phyloP scores from a whole-genome alignment of 106 monocot species.

The Ottelia alismoides region DNA sequence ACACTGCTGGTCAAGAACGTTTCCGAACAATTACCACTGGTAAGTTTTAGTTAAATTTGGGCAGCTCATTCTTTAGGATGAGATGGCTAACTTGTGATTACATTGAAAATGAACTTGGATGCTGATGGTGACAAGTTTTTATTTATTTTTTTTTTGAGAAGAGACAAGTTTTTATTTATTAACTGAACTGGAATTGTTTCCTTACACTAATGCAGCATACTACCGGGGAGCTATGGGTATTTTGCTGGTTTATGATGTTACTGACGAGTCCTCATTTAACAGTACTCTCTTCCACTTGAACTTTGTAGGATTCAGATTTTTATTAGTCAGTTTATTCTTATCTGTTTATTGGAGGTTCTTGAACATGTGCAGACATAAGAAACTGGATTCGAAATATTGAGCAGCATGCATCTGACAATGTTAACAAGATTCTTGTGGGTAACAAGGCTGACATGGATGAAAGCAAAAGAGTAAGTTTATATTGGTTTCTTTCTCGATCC shows the following conservation, averaged over 20 bases:
- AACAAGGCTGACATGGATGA: conserved; percentile 99
- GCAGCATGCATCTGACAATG: conserved; percentile 96
- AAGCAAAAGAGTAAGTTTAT: conserved; percentile 77
- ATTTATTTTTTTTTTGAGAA: too few species aligned
- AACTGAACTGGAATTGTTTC: too few species aligned
- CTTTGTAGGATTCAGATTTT: neutral
- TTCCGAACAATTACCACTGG: conserved; percentile 68
- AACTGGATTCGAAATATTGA: conserved; percentile 99
- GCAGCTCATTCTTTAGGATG: too few species aligned
- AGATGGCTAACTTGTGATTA: too few species aligned
- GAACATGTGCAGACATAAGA: conserved; percentile 59
- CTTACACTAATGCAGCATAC: conserved; percentile 46
- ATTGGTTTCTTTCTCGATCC: neutral
- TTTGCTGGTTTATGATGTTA: conserved; percentile 98
- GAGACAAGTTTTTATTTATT: too few species aligned
- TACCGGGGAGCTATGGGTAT: conserved; percentile 98
- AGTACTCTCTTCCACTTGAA: conserved; percentile 29
- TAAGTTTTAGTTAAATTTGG: conserved; percentile 13
- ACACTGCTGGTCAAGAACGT: conserved; percentile 70
- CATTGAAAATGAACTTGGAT: too few species aligned
- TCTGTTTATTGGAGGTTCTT: neutral
- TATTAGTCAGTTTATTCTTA: neutral
- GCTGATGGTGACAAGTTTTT: too few species aligned
- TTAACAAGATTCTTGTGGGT: conserved; percentile 94
- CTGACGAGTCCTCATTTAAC: conserved; percentile 97